A percentile compares a stretch with the other conserved stretches of the same genome.
phyloP scores from a whole-genome alignment of 768 basidiomycete species.

The Leccinum olivaceopallidum region DNA sequence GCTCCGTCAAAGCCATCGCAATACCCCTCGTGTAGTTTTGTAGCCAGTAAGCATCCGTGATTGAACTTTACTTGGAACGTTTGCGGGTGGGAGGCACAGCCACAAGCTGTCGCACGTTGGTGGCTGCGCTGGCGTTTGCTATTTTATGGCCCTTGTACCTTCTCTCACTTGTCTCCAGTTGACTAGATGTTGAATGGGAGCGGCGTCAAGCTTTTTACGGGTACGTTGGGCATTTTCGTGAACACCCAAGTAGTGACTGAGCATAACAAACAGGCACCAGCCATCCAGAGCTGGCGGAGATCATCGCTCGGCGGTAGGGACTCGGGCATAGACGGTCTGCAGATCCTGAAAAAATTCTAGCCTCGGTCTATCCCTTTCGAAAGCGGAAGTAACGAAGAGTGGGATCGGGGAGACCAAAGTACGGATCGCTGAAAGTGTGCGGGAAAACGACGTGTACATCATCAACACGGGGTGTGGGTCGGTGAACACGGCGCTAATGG shows the following conservation, averaged over 20 bases:
- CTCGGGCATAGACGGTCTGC: constrained; percentile 12
- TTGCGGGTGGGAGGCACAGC: constrained; percentile 11
- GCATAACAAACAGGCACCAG: constrained; percentile 66
- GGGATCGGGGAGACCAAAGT: constrained; percentile 92
- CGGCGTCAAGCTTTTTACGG: constrained; percentile 61
- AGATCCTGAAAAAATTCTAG: constrained; percentile 45
- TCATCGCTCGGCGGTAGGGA: constrained; percentile 84
- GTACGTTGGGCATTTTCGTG: constrained; percentile 34
- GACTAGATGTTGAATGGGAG: constrained; percentile 53
- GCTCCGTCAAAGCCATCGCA: constrained; percentile 28
- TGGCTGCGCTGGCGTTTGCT: constrained; percentile 14
- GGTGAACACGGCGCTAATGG: constrained; percentile 95
- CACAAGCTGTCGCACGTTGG: constrained; percentile 12
- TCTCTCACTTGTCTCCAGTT: constrained; percentile 14
- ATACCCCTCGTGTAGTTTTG: constrained; percentile 40
- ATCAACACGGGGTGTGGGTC: constrained; percentile 88
- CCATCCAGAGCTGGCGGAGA: constrained; percentile 93
- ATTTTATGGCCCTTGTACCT: constrained; percentile 16
- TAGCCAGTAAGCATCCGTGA: constrained; percentile 22
- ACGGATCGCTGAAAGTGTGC: constrained; percentile 91
- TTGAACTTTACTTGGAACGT: neutral
- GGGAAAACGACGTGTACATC: constrained; percentile 98
- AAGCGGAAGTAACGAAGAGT: constrained; percentile 84
- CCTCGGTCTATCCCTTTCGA: constrained; percentile 86
- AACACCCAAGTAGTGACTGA: constrained; percentile 1